A percentile compares a stretch with the other conserved stretches of the same genome.
phyloP scores from a whole-genome alignment of 2,329 filamentous ascomycete genomes.

The Hypoxylon sp. region DNA sequence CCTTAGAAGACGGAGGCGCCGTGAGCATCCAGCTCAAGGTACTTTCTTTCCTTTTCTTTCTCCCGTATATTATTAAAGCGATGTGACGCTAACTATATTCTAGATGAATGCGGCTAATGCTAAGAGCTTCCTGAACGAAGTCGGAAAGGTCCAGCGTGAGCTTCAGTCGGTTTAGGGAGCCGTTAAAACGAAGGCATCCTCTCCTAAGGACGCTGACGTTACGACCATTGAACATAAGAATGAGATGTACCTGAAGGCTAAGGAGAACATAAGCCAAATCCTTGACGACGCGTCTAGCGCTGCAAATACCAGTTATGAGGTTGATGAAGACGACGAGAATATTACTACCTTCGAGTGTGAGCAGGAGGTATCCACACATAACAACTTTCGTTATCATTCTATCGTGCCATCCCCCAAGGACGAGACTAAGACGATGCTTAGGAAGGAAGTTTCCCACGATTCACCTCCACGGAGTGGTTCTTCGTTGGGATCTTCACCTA shows the following conservation, averaged over 20 bases:
- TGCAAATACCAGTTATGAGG: neutral
- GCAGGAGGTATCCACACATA: constrained; percentile 2
- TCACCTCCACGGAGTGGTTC: neutral
- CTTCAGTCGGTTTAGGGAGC: constrained; percentile 58
- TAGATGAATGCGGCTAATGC: constrained; percentile 70
- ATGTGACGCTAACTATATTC: constrained; percentile 34
- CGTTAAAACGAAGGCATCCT: constrained; percentile 21
- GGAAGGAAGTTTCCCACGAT: neutral
- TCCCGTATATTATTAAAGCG: constrained; percentile 1
- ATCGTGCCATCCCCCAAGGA: constrained; percentile 2
- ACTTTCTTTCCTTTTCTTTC: constrained; percentile 47
- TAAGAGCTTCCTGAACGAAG: constrained; percentile 66
- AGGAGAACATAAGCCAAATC: neutral
- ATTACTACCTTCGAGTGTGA: neutral
- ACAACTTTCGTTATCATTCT: constrained; percentile 15
- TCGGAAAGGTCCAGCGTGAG: constrained; percentile 66
- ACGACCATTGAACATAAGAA: neutral
- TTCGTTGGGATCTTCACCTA: constrained; percentile 27
- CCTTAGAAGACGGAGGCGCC: constrained; percentile 71
- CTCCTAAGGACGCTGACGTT: constrained; percentile 9
- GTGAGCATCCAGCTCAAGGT: constrained; percentile 75
- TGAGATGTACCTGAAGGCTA: neutral
- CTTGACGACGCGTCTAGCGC: neutral
- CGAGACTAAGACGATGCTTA: neutral
- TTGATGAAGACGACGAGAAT: neutral